phyloP scores from a whole-genome alignment of 352 stramenopile species.

The Pythium diclinum region DNA sequence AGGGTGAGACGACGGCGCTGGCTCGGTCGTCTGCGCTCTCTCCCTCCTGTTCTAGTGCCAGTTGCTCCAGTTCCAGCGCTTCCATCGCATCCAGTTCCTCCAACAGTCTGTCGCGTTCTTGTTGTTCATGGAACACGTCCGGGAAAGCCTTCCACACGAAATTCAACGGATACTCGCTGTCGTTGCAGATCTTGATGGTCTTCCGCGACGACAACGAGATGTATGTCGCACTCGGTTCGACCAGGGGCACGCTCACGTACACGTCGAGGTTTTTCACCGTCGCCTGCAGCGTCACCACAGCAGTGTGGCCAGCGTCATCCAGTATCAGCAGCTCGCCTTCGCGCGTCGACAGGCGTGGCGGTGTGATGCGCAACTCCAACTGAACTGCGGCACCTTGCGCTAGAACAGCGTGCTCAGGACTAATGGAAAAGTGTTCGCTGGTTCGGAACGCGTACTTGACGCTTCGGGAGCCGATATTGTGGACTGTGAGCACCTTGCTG shows the following conservation, averaged over 20 bases:
- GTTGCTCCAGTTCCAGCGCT: constrained; percentile 53
- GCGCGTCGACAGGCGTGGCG: constrained; percentile 34
- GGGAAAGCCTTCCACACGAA: constrained; percentile 93
- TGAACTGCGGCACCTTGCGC: constrained; percentile 66
- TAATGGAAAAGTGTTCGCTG: constrained; percentile 61
- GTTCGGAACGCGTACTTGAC: constrained; percentile 74
- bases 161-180: constrained; percentile 87
- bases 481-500: constrained; percentile 79
- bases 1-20: constrained; percentile 33
- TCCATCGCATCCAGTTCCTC: constrained; percentile 86
- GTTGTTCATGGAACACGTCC: constrained; percentile 64
- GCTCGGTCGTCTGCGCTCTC: constrained; percentile 16
- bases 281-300: constrained; percentile 69
- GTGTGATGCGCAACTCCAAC: constrained; percentile 67
- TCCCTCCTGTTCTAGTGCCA: constrained; percentile 46
- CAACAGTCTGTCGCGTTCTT: constrained; percentile 77
- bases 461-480: constrained; percentile 83
- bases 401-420: constrained; percentile 60
- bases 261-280: constrained; percentile 88
- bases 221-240: constrained; percentile 88
- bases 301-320: constrained; percentile 75
- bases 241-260: constrained; percentile 80
- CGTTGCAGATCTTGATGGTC: constrained; percentile 92
- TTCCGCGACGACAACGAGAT: constrained; percentile 89
- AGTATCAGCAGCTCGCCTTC: constrained; percentile 79